Conservation (phyloP, 352 stramenopile genomes). For the Phytophthora hybrid region DNA sequence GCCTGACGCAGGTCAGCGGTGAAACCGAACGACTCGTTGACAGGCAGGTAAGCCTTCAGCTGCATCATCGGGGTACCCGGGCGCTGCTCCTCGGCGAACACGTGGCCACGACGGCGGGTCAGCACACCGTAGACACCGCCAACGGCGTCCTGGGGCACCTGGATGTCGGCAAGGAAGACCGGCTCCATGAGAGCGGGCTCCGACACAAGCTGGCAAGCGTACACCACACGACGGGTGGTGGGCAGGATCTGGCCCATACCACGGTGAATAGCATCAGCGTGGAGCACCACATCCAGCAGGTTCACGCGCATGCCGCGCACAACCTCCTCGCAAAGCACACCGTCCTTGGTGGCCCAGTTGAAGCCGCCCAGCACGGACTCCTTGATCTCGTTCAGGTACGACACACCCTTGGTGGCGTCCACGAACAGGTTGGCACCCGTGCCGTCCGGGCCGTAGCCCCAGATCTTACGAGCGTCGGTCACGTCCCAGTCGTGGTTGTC, state of each 20-base stretch:
- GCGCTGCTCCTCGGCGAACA: constrained; percentile 99
- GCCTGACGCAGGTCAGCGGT: constrained; percentile 97
- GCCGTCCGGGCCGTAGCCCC: constrained; percentile 99
- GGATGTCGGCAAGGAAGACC: constrained; percentile 99
- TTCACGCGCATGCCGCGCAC: constrained; percentile 98
- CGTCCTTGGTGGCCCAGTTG: constrained; percentile 98
- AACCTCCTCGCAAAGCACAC: constrained; percentile 98
- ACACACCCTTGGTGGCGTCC: constrained; percentile 99
- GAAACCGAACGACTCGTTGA: constrained; percentile 99
- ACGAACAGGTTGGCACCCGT: constrained; percentile 99
- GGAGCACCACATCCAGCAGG: constrained; percentile 99
- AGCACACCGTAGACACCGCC: constrained; percentile 99
- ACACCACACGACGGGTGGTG: constrained; percentile 98
- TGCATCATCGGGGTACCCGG: constrained; percentile 99
- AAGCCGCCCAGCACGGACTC: constrained; percentile 99
- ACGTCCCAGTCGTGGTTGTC: constrained; percentile 99
- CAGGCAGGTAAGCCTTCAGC: constrained; percentile 99
- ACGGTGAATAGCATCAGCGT: constrained; percentile 99
- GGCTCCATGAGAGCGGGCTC: constrained; percentile 97
- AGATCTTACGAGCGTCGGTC: constrained; percentile 99
- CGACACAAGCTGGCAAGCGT: constrained; percentile 96
- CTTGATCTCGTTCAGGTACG: constrained; percentile 99
- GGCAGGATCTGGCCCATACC: constrained; percentile 99
- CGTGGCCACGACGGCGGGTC: constrained; percentile 98
- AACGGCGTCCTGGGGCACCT: constrained; percentile 98